Conservation (phyloP, 768 basidiomycete species). For the Boletus insuetus region DNA sequence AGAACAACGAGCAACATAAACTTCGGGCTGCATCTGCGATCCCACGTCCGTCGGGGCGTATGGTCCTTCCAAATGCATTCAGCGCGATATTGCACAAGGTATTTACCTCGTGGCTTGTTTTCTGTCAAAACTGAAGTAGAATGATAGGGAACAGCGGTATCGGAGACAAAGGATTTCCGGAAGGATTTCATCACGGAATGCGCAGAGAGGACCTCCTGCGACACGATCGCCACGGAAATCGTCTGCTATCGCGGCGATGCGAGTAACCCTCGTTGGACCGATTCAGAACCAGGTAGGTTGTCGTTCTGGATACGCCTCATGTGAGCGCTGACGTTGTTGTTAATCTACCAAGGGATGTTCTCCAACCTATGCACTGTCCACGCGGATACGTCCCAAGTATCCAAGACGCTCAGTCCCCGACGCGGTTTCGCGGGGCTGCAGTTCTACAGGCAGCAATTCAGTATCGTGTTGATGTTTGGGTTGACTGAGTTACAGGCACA, state of each 20-base stretch:
- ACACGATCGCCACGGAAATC: slow-evolving; percentile 29
- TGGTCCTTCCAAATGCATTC: slow-evolving; percentile 32
- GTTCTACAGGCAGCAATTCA: slow-evolving; percentile 34
- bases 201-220: slow-evolving; percentile 26
- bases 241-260: slow-evolving; percentile 29
- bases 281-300: slow-evolving; percentile 27
- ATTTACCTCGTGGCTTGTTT: not conserved
- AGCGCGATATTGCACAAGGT: slow-evolving; percentile 32
- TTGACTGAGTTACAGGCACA: slow-evolving; percentile 47
- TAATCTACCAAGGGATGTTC: slow-evolving; percentile 24
- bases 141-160: slow-evolving; percentile 27
- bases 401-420: slow-evolving; percentile 30
- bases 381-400: slow-evolving; percentile 29
- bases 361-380: slow-evolving; percentile 22
- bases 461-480: slow-evolving; percentile 43
- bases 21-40: slow-evolving; percentile 25
- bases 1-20: slow-evolving; percentile 28
- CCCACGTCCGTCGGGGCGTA: slow-evolving; percentile 33
- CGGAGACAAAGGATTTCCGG: slow-evolving; percentile 31
- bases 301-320: not conserved
- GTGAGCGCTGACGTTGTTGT: not conserved
- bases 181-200: slow-evolving; percentile 33
- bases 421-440: slow-evolving; percentile 28
- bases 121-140: not conserved
- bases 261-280: slow-evolving; percentile 28